Conservation (phyloP, 257 asterid species). For the Penstemon eatonii region DNA sequence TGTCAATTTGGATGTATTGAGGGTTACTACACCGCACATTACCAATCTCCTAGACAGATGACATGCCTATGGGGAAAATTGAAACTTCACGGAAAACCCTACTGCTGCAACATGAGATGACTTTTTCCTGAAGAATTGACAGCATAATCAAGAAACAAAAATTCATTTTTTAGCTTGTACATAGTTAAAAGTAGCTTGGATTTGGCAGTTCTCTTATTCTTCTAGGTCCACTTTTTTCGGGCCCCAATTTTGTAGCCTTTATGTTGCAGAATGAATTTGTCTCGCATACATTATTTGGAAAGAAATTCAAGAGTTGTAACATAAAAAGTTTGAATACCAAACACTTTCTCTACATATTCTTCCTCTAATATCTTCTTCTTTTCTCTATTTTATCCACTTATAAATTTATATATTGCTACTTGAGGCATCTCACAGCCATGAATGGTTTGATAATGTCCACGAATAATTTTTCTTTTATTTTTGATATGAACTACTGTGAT, state of each 20-base stretch:
- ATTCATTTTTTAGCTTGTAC: constrained; percentile 33
- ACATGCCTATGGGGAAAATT: constrained; percentile 87
- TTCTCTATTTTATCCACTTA: neutral
- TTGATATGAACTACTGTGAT: neutral
- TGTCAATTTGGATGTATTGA: constrained; percentile 91
- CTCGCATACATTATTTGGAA: neutral
- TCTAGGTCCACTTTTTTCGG: constrained; percentile 22
- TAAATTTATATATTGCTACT: neutral
- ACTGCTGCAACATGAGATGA: constrained; percentile 91
- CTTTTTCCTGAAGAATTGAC: neutral
- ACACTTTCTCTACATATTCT: neutral
- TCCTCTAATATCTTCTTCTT: neutral
- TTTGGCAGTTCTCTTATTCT: constrained; percentile 17
- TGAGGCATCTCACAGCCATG: neutral
- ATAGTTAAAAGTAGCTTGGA: constrained; percentile 33
- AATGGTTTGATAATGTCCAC: neutral
- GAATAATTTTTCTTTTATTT: too few species aligned
- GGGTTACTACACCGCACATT: constrained; percentile 81
- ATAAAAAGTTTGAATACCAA: constrained; percentile 22
- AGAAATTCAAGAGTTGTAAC: constrained; percentile 31
- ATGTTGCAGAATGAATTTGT: constrained; percentile 15
- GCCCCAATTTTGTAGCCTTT: constrained; percentile 41
- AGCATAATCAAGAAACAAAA: neutral
- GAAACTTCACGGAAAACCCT: constrained; percentile 55
- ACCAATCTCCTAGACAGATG: constrained; percentile 95